phyloP scores from a whole-genome alignment of 1,284 basidiomycete species.

The Ceratorhiza oryzae-sativae region DNA sequence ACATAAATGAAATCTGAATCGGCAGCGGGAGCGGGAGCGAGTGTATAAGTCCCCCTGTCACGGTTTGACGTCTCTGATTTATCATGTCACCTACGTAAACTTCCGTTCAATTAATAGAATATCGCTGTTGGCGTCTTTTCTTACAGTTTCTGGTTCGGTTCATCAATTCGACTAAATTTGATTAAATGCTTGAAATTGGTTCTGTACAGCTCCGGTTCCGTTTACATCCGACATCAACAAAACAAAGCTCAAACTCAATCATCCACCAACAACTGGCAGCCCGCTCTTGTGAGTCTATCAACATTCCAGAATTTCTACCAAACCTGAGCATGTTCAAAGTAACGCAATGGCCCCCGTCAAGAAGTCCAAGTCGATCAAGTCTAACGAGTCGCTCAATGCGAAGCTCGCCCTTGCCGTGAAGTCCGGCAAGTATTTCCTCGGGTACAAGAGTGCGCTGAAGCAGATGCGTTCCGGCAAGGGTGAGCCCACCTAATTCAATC shows the following conservation, averaged over 20 bases:
- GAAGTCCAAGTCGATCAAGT: constrained; percentile 92
- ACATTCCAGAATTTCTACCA: neutral
- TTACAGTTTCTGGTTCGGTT: neutral
- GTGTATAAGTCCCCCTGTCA: neutral
- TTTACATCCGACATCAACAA: constrained; percentile 20
- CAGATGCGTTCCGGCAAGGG: constrained; percentile 98
- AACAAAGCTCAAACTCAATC: neutral
- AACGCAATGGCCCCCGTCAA: constrained; percentile 85
- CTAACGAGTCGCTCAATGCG: constrained; percentile 93
- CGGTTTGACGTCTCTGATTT: neutral
- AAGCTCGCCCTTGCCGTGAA: constrained; percentile 98
- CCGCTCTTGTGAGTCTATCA: constrained; percentile 9
- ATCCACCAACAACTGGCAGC: too few relatives aligned
- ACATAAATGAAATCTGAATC: neutral
- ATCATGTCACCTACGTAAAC: neutral
- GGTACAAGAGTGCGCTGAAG: constrained; percentile 98
- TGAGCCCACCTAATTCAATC: constrained; percentile 64
- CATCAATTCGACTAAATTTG: neutral
- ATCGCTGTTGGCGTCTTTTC: neutral
- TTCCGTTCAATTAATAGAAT: neutral
- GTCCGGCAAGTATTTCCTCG: constrained; percentile 91
- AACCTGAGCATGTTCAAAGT: constrained; percentile 1
- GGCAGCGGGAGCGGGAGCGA: neutral
- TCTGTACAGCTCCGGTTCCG: constrained; percentile 2
- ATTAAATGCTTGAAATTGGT: neutral